These are phyloP conservation scores for Chloris gayana DNA, from an alignment of 176 grass and related monocot genomes.

Conservation along the genomic window DNA sequence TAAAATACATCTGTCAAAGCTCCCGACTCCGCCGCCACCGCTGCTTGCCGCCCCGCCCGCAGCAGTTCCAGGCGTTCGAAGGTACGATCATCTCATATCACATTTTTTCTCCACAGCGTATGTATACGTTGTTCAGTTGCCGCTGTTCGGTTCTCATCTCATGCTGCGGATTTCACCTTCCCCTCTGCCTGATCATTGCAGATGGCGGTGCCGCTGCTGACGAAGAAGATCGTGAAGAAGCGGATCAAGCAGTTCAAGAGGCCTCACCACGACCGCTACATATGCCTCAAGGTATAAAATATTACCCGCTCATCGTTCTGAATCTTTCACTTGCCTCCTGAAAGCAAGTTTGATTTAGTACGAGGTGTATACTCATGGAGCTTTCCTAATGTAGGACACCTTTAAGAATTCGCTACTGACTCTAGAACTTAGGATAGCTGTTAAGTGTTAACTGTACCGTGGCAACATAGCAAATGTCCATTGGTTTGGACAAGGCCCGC, in stretches of 20 bases:
- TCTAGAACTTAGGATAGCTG: neutral
- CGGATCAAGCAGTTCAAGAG: conserved; percentile 83
- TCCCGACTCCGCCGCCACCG: neutral
- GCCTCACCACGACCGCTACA: conserved; percentile 74
- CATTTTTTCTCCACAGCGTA: neutral
- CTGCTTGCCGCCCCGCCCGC: neutral
- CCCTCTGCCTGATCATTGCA: neutral
- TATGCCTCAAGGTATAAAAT: conserved; percentile 62
- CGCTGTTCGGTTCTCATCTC: neutral
- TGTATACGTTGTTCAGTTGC: neutral
- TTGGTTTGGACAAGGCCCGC: neutral
- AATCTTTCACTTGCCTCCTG: too few relatives aligned
- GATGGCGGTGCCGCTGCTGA: conserved; percentile 75
- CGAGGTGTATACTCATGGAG: neutral
- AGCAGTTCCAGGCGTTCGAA: neutral
- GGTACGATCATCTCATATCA: neutral
- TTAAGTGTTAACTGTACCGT: neutral
- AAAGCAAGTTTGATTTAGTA: too few relatives aligned
- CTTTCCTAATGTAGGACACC: neutral
- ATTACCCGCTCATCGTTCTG: neutral
- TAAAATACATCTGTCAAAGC: neutral
- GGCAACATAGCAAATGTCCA: neutral
- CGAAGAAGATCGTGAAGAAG: conserved; percentile 85
- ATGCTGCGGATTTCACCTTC: neutral
- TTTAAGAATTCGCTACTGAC: neutral